Evolutionary conservation across 2,329 filamentous ascomycete species (phyloP), one percentile per base, ranked within the genome.

Genomic region (Fusarium coffeatum): DNA sequence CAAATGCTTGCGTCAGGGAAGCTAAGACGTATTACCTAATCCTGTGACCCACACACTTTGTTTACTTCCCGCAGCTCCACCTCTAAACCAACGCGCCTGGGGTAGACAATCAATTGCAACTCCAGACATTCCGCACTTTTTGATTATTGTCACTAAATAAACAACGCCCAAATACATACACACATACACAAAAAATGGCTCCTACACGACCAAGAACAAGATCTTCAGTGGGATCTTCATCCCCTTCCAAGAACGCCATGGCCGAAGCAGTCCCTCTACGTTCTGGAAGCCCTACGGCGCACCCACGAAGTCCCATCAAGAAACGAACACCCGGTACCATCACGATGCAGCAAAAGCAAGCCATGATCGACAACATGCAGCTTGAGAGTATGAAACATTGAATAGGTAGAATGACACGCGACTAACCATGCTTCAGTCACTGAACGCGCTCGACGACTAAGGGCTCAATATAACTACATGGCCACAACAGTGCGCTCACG

Each of bases 401-500:
- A 42, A 68, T 75, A 63, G 58, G 32, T 27, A 49, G n/a, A 40
- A 54, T 54, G 25, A 34, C 20, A 27, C 59, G 54, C 64, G 41
- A 66, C 71, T 76, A 50, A 76, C 57, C 6, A 49, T 50, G 56
- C 50, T 55, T 34, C 72, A 97, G 94, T 97, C 72, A 94, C 93
- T 20, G 92, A 97, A 81, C 89, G 94, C 78, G 93, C 93, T 66
- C 89, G 95, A 73, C 94, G 95, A 79, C 85, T 98, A 66, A 89
- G 94, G 74, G 92, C 94, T 9, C 94, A 97, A 78, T 97, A 97
- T 82, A 91, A 92, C 63, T 87, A 97, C 12, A 94, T 97, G 80
- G 92, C 94, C 23, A 92, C 95, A 79, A 92, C 92, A 68, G 86
- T 98, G 41, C 89, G 92, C 66, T 90, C 93, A 64, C 91, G 95